Base-by-base conservation (phyloP, 108 stramenopile species). In the Chaetoceros tenuissimus region DNA sequence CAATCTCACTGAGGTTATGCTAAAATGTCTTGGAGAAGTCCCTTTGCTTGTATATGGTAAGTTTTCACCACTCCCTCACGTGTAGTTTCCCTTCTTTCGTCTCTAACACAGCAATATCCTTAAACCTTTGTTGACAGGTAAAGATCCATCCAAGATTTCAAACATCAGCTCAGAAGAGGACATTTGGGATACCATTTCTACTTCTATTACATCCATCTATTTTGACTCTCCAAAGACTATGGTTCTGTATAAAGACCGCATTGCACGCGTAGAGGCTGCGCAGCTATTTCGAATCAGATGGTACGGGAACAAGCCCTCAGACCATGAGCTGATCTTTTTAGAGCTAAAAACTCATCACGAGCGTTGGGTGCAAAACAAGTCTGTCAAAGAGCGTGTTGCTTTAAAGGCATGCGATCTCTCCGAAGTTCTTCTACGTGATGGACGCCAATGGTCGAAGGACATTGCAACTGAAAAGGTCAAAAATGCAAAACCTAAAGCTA, bases 321-420 rank as follows among this genome's bases (percentile, higher is more conserved):
- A 59, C 3, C 46, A 66, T 28, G 52, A 57, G 16, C 8, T 46
- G 19, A 46, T 74, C 18, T 74, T 58, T 28, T 31, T 69, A 17
- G 73, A 74, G 31, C 51, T 69, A 22, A 74, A 74, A 50, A 74
- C 73, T 3, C 73, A 74, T 26, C 68, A 69, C 43, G 73, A 74
- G 51, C 30, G 52, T 7, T 74, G 72, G 72, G 24, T 69, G 16
- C 13, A 55, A 13, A 50, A 65, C 24, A 73, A 67, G 29, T 48
- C 45, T 28, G 72, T 73, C 19, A 73, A 73, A 63, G 72, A 73
- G 63, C 46, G 72, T n/a, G 58, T 40, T 2, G 24, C 28, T 0
- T 45, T 72, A n/a, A n/a, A 27, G 24, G 67, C 58, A 53, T 18
- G 30, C 17, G 57, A 69, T 24, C 40, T 74, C 22, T 21, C 34